These are phyloP conservation scores for Pachysandra terminalis DNA, from an alignment of 164 flowering plant genomes.

Conservation along the genomic window DNA sequence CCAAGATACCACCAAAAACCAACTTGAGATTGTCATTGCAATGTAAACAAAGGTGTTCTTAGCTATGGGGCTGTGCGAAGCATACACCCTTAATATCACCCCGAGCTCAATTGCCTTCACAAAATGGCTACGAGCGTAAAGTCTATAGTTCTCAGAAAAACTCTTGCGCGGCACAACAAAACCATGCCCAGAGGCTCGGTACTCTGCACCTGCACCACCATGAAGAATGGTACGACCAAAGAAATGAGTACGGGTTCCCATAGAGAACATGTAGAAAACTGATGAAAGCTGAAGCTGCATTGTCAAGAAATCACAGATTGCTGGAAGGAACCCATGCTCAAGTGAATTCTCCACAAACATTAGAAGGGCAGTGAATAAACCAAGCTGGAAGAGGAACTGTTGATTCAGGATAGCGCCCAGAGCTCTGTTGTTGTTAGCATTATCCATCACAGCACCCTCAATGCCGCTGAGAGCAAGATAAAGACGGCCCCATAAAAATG, in stretches of 20 bases:
- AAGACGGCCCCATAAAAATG: conserved; percentile 89
- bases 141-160: conserved; percentile 87
- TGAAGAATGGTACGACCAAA: conserved; percentile 98
- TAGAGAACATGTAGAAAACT: conserved; percentile 75
- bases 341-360: conserved; percentile 88
- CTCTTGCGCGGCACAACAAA: conserved; percentile 91
- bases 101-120: conserved; percentile 92
- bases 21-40: conserved; percentile 70
- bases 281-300: conserved; percentile 94
- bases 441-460: conserved; percentile 36
- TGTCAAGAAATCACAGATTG: conserved; percentile 83
- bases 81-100: conserved; percentile 70
- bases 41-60: conserved; percentile 65
- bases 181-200: conserved; percentile 96
- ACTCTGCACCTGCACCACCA: conserved; percentile 94
- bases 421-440: conserved; percentile 50
- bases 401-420: conserved; percentile 72
- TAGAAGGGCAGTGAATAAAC: conserved; percentile 90
- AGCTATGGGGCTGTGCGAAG: conserved; percentile 56
- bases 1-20: conserved; percentile 94
- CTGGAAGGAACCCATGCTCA: conserved; percentile 79
- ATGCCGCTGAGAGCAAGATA: conserved; percentile 89
- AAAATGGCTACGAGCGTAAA: conserved; percentile 93
- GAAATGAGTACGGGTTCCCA: conserved; percentile 88
- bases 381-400: conserved; percentile 84